Evolutionary conservation across 768 basidiomycete species (phyloP).

Genomic region (Lentinus tigrinus): DNA sequence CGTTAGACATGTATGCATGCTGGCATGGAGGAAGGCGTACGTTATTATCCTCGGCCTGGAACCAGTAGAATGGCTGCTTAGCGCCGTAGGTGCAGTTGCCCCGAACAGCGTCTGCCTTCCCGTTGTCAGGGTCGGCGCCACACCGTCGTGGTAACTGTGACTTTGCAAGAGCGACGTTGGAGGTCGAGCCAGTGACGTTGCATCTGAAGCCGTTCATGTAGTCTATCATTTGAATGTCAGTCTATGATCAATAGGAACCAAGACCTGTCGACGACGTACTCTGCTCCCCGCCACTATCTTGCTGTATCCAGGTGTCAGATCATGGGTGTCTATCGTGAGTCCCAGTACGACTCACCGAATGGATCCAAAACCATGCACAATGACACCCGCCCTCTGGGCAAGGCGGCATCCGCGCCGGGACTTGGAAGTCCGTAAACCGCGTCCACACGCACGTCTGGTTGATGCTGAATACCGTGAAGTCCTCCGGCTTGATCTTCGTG

Average conservation of each 20-base stretch:
- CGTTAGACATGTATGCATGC: neutral
- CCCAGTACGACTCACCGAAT: constrained; percentile 40
- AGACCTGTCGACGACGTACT: constrained; percentile 37
- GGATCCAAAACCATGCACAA: constrained; percentile 77
- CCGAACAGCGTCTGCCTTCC: constrained; percentile 42
- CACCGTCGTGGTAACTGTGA: constrained; percentile 65
- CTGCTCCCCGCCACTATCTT: constrained; percentile 60
- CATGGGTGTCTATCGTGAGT: neutral
- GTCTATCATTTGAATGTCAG: constrained; percentile 31
- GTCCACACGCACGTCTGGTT: constrained; percentile 77
- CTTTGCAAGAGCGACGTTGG: constrained; percentile 49
- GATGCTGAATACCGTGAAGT: constrained; percentile 72
- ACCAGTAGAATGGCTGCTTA: constrained; percentile 72
- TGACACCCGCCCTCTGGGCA: constrained; percentile 66
- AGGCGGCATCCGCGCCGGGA: constrained; percentile 65
- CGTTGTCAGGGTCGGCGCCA: constrained; percentile 52
- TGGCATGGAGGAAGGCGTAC: constrained; percentile 35
- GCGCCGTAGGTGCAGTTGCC: constrained; percentile 74
- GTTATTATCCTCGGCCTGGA: constrained; percentile 59
- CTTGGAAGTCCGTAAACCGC: constrained; percentile 64
- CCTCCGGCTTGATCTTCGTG: constrained; percentile 54
- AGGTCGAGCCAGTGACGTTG: constrained; percentile 53
- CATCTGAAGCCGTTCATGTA: constrained; percentile 80
- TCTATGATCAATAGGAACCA: neutral
- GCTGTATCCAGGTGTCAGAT: constrained; percentile 18